phyloP scores from a whole-genome alignment of 192 early-diverging fungal genomes.

The Entomortierella lignicola region DNA sequence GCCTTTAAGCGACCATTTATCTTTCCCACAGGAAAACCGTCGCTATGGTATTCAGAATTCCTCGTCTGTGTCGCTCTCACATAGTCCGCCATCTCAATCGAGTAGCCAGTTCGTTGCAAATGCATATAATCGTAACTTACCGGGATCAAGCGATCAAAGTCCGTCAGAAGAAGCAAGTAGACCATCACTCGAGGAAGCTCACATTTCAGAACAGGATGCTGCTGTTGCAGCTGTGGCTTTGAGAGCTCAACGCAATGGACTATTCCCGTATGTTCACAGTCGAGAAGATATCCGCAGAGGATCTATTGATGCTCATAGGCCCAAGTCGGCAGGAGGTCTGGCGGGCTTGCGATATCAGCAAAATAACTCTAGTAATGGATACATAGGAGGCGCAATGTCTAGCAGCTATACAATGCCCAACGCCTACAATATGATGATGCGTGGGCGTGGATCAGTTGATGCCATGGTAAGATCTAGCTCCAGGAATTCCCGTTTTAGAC shows the following conservation, averaged over 20 bases:
- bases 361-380: constrained; percentile 12
- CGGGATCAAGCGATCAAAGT: constrained; percentile 5
- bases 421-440: constrained; percentile 44
- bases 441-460: constrained; percentile 42
- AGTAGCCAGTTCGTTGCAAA: not conserved
- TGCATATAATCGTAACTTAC: constrained; percentile 27
- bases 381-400: constrained; percentile 5
- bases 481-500: constrained; percentile 17
- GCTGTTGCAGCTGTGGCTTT: constrained; percentile 45
- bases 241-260: constrained; percentile 25
- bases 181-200: constrained; percentile 36
- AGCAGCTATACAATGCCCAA: constrained; percentile 16
- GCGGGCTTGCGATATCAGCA: constrained; percentile 8
- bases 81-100: constrained; percentile 7
- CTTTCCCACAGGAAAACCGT: constrained; percentile 38
- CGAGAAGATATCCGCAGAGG: constrained; percentile 32
- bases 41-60: constrained; percentile 45
- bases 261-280: constrained; percentile 11
- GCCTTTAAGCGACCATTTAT: constrained; percentile 44
- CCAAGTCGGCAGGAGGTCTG: not conserved
- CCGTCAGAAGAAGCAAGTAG: constrained; percentile 15
- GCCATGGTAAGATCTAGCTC: constrained; percentile 29
- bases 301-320: constrained; percentile 26
- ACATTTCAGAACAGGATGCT: constrained; percentile 49
- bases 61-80: constrained; percentile 5